Evolutionary conservation across 2,329 filamentous ascomycete genomes (phyloP).

Genomic region (Aspergillus sclerotialis): DNA sequence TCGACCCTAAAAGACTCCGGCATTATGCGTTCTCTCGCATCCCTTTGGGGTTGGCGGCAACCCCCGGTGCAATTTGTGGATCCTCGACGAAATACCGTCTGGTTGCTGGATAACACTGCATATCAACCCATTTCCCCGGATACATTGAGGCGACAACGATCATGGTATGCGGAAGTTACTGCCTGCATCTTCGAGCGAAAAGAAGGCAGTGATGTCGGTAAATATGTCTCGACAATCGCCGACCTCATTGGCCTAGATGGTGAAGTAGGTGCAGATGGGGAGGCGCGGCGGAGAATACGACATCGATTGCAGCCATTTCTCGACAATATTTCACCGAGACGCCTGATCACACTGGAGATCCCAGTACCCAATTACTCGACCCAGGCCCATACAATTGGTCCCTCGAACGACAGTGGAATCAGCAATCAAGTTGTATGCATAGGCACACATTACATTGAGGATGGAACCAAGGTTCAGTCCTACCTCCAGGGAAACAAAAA

Average conservation of each 20-base stretch:
- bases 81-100: slow-evolving; percentile 63
- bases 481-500: slow-evolving; percentile 15
- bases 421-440: slow-evolving; percentile 56
- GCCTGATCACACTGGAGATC: slow-evolving; percentile 60
- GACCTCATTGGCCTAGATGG: slow-evolving; percentile 62
- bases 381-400: slow-evolving; percentile 53
- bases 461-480: slow-evolving; percentile 43
- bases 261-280: slow-evolving; percentile 35
- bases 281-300: slow-evolving; percentile 60
- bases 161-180: slow-evolving; percentile 78
- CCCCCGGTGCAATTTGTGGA: slow-evolving; percentile 56
- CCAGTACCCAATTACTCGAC: slow-evolving; percentile 41
- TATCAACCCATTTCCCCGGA: slow-evolving; percentile 46
- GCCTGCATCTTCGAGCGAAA: slow-evolving; percentile 72
- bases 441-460: slow-evolving; percentile 36
- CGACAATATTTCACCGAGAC: slow-evolving; percentile 65
- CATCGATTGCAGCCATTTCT: slow-evolving; percentile 58
- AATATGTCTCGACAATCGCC: slow-evolving; percentile 63
- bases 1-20: slow-evolving; percentile 5
- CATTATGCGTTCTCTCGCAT: slow-evolving; percentile 18
- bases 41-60: slow-evolving; percentile 39
- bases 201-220: slow-evolving; percentile 59
- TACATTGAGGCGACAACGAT: slow-evolving; percentile 26
- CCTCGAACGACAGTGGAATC: slow-evolving; percentile 66
- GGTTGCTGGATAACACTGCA: slow-evolving; percentile 87